Conservation (phyloP, 2,329 filamentous ascomycete genomes). For the Macrophomina phaseolina region DNA sequence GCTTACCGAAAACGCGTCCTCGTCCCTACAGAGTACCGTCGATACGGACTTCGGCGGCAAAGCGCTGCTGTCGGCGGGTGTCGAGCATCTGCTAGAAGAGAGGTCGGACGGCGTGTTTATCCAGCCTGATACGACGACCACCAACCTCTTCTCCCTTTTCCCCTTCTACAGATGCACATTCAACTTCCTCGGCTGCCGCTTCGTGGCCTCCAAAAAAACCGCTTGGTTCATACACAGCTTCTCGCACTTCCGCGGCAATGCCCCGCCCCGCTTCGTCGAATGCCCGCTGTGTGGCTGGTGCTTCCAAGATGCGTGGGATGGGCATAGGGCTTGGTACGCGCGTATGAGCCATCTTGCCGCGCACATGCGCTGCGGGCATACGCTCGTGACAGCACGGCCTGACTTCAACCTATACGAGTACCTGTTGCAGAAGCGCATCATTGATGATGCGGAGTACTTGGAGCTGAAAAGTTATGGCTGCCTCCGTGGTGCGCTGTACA, state of each 20-base stretch:
- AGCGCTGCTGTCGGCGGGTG: slow-evolving; percentile 28
- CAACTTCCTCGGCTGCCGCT: slow-evolving; percentile 41
- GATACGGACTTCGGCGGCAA: slow-evolving; percentile 34
- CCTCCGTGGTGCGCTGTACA: too few species aligned
- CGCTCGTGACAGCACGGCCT: slow-evolving; percentile 35
- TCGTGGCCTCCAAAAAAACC: slow-evolving; percentile 32
- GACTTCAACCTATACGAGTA: slow-evolving; percentile 39
- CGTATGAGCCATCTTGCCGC: slow-evolving; percentile 39
- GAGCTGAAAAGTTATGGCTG: too few species aligned
- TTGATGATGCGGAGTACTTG: slow-evolving; percentile 31
- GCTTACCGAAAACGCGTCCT: slow-evolving; percentile 8
- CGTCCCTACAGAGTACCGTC: slow-evolving; percentile 31
- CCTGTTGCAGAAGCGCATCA: slow-evolving; percentile 40
- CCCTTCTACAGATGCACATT: slow-evolving; percentile 40
- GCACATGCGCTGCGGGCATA: slow-evolving; percentile 36
- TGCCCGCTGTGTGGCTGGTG: slow-evolving; percentile 42
- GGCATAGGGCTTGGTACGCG: slow-evolving; percentile 32
- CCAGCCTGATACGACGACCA: slow-evolving; percentile 29
- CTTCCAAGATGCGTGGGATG: slow-evolving; percentile 29
- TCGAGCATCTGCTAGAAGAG: slow-evolving; percentile 36
- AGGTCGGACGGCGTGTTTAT: slow-evolving; percentile 38
- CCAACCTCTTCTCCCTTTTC: too few species aligned
- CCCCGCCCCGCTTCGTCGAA: slow-evolving; percentile 37
- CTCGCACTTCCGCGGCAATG: slow-evolving; percentile 40
- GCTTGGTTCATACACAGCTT: slow-evolving; percentile 40